A percentile compares a stretch with the other conserved stretches of the same genome.
phyloP scores from a whole-genome alignment of 345 rosid species.

The Cardiospermum halicacabum region DNA sequence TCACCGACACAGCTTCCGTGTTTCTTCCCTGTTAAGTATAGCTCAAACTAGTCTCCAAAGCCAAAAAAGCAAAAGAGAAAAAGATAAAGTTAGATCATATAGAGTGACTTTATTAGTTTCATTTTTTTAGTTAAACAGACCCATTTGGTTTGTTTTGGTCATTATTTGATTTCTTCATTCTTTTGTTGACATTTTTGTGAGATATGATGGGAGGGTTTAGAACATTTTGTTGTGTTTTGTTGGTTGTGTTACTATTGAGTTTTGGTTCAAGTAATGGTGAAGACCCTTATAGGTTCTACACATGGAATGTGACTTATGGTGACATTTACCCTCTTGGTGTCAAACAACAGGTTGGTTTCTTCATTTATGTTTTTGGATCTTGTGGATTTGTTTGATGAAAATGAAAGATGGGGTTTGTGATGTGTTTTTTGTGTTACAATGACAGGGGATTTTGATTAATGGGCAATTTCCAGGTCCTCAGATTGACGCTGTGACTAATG shows the following conservation, averaged over 20 bases:
- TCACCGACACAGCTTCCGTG: constrained; percentile 18
- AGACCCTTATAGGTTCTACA: constrained; percentile 55
- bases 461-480: constrained; percentile 94
- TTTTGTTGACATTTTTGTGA: constrained; percentile 1
- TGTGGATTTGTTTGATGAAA: background rate
- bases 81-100: background rate
- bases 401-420: background rate
- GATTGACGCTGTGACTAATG: constrained; percentile 79
- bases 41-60: constrained; percentile 19
- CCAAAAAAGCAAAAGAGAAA: constrained; percentile 6
- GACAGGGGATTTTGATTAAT: constrained; percentile 84
- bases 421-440: constrained; percentile 6
- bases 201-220: constrained; percentile 28
- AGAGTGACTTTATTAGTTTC: constrained; percentile 11
- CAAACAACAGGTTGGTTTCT: constrained; percentile 45
- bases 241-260: constrained; percentile 15
- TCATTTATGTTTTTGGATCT: background rate
- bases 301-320: constrained; percentile 67
- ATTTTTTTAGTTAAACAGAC: background rate
- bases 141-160: constrained; percentile 1
- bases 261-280: constrained; percentile 46
- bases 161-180: constrained; percentile 4
- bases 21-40: background rate
- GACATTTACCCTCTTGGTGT: constrained; percentile 68
- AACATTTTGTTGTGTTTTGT: constrained; percentile 13